phyloP scores from a whole-genome alignment of 2,329 filamentous ascomycete species.

The Talaromyces pinophilus region DNA sequence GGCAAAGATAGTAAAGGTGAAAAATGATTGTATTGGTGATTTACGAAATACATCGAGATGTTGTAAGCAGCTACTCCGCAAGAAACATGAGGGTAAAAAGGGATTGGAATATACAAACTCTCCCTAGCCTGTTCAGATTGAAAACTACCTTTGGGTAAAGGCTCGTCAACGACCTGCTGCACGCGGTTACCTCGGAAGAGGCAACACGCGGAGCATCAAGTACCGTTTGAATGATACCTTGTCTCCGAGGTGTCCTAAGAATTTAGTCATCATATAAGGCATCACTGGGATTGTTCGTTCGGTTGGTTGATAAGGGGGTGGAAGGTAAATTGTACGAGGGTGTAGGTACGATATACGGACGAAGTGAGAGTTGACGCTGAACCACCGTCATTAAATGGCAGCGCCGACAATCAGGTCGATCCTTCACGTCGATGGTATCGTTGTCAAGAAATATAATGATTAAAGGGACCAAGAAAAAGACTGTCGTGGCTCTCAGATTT shows the following conservation, averaged over 20 bases:
- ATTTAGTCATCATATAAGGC: constrained; percentile 33
- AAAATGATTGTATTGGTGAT: constrained; percentile 1
- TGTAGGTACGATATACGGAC: background rate
- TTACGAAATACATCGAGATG: constrained; percentile 3
- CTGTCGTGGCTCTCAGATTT: constrained; percentile 46
- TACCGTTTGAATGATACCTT: constrained; percentile 22
- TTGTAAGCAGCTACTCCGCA: background rate
- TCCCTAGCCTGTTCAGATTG: constrained; percentile 40
- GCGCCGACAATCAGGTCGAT: background rate
- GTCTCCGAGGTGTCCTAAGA: constrained; percentile 34
- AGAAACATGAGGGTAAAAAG: background rate
- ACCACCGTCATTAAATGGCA: constrained; percentile 21
- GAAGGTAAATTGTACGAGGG: background rate
- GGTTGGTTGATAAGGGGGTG: background rate
- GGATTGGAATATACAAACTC: constrained; percentile 8
- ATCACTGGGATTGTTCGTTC: constrained; percentile 24
- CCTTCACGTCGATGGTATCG: background rate
- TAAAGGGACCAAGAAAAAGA: background rate
- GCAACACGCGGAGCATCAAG: constrained; percentile 36
- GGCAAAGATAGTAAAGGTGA: background rate
- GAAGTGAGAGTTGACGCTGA: background rate
- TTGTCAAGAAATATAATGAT: background rate
- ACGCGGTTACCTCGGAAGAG: constrained; percentile 33
- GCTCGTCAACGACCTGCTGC: constrained; percentile 43
- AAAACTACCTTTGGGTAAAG: constrained; percentile 44